Percentiles rank a stretch among this genome's conserved stretches.
Conservation (phyloP, 2,329 filamentous ascomycete species). For the Myriosclerotinia scirpicola region DNA sequence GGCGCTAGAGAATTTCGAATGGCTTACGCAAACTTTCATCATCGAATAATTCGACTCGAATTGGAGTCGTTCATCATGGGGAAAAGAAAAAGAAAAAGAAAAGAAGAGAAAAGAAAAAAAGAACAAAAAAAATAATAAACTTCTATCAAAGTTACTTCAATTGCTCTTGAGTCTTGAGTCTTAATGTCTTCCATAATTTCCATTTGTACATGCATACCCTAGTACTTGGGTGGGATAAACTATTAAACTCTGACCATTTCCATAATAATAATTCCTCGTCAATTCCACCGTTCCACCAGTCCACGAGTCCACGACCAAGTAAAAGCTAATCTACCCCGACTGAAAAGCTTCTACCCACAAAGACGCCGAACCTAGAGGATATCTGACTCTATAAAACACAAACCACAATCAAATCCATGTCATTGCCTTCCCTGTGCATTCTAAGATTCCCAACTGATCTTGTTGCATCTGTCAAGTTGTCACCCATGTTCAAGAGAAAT, state of each 20-base stretch:
- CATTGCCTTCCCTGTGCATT: background rate
- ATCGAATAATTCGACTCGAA: background rate
- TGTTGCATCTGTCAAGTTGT: background rate
- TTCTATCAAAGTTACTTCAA: background rate
- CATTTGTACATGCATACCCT: background rate
- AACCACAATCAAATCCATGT: background rate
- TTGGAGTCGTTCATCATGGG: too few species aligned
- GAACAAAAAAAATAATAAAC: too few species aligned
- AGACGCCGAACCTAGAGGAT: constrained; percentile 20
- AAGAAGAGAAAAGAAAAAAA: too few species aligned
- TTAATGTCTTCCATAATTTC: constrained; percentile 12
- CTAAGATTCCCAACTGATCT: background rate
- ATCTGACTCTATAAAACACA: constrained; percentile 8
- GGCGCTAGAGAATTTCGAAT: background rate
- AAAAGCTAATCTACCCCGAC: constrained; percentile 5
- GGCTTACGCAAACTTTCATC: constrained; percentile 1
- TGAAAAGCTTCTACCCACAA: constrained; percentile 10
- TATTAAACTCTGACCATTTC: background rate
- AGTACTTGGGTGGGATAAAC: background rate
- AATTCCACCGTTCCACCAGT: too few species aligned
- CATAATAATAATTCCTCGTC: background rate
- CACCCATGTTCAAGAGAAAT: background rate
- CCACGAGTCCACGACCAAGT: background rate
- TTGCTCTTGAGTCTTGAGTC: too few species aligned
- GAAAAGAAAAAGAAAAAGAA: too few species aligned